These are phyloP conservation scores for Camelina laxa DNA, from an alignment of 345 rosid genomes.

Conservation along the genomic window DNA sequence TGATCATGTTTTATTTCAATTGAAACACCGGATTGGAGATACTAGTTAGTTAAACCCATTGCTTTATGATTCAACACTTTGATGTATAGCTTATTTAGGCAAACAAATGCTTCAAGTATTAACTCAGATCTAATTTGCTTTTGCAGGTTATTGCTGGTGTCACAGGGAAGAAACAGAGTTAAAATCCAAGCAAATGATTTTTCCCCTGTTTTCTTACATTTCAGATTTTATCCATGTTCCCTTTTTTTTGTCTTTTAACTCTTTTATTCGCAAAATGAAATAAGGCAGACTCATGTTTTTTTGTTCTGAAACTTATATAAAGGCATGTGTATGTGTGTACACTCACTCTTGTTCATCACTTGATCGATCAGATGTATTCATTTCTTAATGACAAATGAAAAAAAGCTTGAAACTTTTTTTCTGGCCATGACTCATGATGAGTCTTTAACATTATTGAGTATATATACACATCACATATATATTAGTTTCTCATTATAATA, in stretches of 20 bases:
- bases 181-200: conserved; percentile 26
- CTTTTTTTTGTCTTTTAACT: conserved; percentile 4
- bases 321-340: conserved; percentile 38
- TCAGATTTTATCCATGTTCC: conserved; percentile 11
- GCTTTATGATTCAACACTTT: not conserved
- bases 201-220: conserved; percentile 24
- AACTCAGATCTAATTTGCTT: conserved; percentile 12
- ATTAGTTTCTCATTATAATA: conserved; percentile 26
- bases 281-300: conserved; percentile 47
- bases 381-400: conserved; percentile 11
- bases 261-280: conserved; percentile 44
- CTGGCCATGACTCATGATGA: conserved; percentile 23
- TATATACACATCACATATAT: conserved; percentile 27
- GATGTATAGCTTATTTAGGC: not conserved
- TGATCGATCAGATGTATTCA: conserved; percentile 17
- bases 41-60: not conserved
- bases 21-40: not conserved
- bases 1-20: not conserved
- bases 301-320: conserved; percentile 33
- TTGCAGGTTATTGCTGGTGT: conserved; percentile 85
- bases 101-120: not conserved
- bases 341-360: conserved; percentile 26
- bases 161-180: conserved; percentile 71
- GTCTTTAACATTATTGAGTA: conserved; percentile 21
- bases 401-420: conserved; percentile 25